These are phyloP conservation scores for Hyaloscypha bicolor DNA, from an alignment of 495 filamentous ascomycete species.

Conservation along the genomic window DNA sequence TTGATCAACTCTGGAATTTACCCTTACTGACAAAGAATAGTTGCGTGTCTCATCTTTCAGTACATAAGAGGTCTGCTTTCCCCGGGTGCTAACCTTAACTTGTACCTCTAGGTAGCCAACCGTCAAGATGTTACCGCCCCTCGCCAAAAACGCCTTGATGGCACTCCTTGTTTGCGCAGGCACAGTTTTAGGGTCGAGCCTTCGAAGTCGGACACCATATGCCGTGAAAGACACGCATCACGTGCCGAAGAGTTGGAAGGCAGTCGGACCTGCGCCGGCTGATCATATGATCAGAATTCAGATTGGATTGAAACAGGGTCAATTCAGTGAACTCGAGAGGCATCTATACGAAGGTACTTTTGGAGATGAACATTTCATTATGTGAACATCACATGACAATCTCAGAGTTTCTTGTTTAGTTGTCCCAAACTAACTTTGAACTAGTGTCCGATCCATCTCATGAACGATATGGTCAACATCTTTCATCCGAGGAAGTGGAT, in stretches of 20 bases:
- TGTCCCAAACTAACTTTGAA: neutral
- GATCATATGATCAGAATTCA: slow-evolving; percentile 43
- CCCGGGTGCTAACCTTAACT: neutral
- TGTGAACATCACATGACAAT: neutral
- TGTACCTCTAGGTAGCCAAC: neutral
- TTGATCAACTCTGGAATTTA: neutral
- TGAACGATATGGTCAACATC: slow-evolving; percentile 46
- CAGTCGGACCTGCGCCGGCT: slow-evolving; percentile 43
- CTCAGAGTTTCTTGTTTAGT: neutral
- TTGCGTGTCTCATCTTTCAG: slow-evolving; percentile 3
- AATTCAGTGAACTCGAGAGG: slow-evolving; percentile 49
- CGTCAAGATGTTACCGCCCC: neutral
- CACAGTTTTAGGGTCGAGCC: neutral
- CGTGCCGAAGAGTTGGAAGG: slow-evolving; percentile 48
- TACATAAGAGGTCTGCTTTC: neutral
- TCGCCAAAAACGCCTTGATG: slow-evolving; percentile 1
- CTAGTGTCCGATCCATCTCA: slow-evolving; percentile 41
- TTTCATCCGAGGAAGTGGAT: slow-evolving; percentile 38
- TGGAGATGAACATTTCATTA: neutral
- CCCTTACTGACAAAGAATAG: slow-evolving; percentile 1
- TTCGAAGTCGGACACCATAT: slow-evolving; percentile 38
- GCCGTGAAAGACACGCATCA: slow-evolving; percentile 52
- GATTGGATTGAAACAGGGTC: slow-evolving; percentile 52
- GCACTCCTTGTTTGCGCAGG: neutral
- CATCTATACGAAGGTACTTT: slow-evolving; percentile 47